Evolutionary conservation across 202 grass and related monocot genomes (phyloP).

Genomic region (Digitaria exilis): DNA sequence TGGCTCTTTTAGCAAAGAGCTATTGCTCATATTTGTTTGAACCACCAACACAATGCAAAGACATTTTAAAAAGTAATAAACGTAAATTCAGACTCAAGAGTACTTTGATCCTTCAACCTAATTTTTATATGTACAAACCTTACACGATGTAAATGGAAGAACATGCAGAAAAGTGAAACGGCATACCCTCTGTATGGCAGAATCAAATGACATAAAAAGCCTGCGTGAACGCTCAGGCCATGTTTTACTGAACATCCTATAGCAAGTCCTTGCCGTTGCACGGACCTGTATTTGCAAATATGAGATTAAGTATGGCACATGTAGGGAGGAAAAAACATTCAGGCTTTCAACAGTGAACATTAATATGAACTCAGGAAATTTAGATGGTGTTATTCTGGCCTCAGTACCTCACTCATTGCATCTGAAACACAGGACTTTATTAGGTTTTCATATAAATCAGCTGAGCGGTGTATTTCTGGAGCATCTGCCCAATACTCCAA

Average conservation of each 20-base stretch:
- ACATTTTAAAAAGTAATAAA: background rate
- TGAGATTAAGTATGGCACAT: slow-evolving; percentile 28
- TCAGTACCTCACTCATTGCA: slow-evolving; percentile 99
- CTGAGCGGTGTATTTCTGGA: slow-evolving; percentile 80
- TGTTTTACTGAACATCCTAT: slow-evolving; percentile 88
- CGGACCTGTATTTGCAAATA: slow-evolving; percentile 57
- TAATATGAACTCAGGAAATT: slow-evolving; percentile 24
- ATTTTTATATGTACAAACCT: slow-evolving; percentile 20
- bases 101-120: background rate
- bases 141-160: slow-evolving; percentile 7
- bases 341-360: background rate
- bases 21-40: background rate
- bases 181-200: slow-evolving; percentile 82
- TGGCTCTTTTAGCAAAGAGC: slow-evolving; percentile 6
- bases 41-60: background rate
- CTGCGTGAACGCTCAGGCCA: slow-evolving; percentile 76
- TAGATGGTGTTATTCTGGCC: slow-evolving; percentile 46
- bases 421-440: slow-evolving; percentile 85
- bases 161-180: slow-evolving; percentile 35
- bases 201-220: slow-evolving; percentile 87
- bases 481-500: slow-evolving; percentile 94
- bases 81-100: slow-evolving; percentile 11
- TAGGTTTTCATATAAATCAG: slow-evolving; percentile 86
- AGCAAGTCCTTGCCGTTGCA: slow-evolving; percentile 74
- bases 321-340: background rate